Base-by-base conservation (phyloP, 768 basidiomycete genomes). In the Termitomyces sp. region DNA sequence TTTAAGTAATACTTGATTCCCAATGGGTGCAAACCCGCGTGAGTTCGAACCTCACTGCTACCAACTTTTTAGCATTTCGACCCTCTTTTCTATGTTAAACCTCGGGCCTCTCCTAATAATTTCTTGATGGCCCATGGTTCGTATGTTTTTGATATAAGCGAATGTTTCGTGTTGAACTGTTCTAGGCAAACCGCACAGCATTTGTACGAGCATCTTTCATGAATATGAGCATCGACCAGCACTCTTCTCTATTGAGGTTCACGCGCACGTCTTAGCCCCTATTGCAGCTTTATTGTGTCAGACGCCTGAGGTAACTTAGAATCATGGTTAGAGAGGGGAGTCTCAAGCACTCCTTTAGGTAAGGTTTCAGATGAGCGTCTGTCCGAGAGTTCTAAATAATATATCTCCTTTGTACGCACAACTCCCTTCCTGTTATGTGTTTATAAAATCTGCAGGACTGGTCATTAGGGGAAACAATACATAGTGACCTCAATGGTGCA, bases 31-130 rank as follows among this genome's bases (percentile, higher is more conserved):
- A 79, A 83, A 79, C 78, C 86, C 87, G 86, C 88, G 87, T 85
- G 88, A 88, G 88, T 90, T 89, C 87, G 87, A 89, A 87, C 85
- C 88, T 88, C 87, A 86, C 88, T 83, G 84, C 83, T 85, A 84
- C 85, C 86, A 88, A 48, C 9, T 26, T 52, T 54, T 57, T 66
- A 4, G 26, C 2, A 26, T 26, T 26, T 26, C 26, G 26, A 26
- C 26, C 26, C 26, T 26, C 26, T 26, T 26, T 26, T n/a, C n/a
- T n/a, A n/a, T n/a, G n/a, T n/a, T n/a, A n/a, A 4, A 26, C 4
- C 26, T 26, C 26, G 4, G 4, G 4, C 26, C 26, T 26, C 4
- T 26, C 26, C 26, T n/a, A n/a, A n/a, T n/a, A n/a, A n/a, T n/a
- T n/a, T n/a, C n/a, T n/a, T 54, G 28, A 28, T 28, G 30, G 6